A percentile compares a stretch with the other conserved stretches of the same genome.
phyloP scores from a whole-genome alignment of 2,329 filamentous ascomycete genomes.

The Fusarium mangiferae region DNA sequence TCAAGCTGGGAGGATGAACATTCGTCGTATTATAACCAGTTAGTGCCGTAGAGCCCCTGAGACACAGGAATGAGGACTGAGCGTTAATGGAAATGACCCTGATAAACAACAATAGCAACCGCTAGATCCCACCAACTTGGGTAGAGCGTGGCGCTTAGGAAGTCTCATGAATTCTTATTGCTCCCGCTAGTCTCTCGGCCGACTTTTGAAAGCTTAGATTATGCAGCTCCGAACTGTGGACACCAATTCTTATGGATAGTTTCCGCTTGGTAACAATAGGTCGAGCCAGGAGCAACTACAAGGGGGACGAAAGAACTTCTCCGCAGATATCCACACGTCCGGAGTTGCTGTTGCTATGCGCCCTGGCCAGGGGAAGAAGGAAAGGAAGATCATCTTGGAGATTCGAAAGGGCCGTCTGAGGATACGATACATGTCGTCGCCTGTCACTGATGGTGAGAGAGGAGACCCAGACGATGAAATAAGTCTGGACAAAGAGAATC shows the following conservation, averaged over 20 bases:
- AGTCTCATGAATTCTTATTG: conserved; percentile 8
- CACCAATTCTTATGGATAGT: neutral
- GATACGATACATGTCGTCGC: conserved; percentile 17
- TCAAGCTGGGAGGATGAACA: conserved; percentile 28
- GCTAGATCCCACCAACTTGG: neutral
- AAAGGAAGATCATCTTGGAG: conserved; percentile 40
- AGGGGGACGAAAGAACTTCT: conserved; percentile 6
- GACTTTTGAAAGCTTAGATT: conserved; percentile 17
- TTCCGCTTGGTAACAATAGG: conserved; percentile 4
- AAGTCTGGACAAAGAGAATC: conserved; percentile 22
- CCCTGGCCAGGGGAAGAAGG: conserved; percentile 23
- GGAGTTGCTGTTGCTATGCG: conserved; percentile 1
- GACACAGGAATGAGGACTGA: neutral
- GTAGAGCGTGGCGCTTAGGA: conserved; percentile 17
- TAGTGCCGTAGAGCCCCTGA: conserved; percentile 1
- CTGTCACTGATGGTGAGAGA: conserved; percentile 26
- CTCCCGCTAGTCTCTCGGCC: conserved; percentile 13
- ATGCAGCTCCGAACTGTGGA: neutral
- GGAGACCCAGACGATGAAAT: conserved; percentile 32
- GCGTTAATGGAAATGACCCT: neutral
- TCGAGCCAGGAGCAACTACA: neutral
- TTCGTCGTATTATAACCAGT: conserved; percentile 1
- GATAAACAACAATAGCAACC: neutral
- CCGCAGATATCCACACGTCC: conserved; percentile 13
- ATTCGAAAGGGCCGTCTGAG: conserved; percentile 27